Percentiles rank a stretch among this genome's conserved stretches.
Evolutionary conservation across 1,139 yeast species (phyloP).

Genomic region (Casaregolazyma lundiana): DNA sequence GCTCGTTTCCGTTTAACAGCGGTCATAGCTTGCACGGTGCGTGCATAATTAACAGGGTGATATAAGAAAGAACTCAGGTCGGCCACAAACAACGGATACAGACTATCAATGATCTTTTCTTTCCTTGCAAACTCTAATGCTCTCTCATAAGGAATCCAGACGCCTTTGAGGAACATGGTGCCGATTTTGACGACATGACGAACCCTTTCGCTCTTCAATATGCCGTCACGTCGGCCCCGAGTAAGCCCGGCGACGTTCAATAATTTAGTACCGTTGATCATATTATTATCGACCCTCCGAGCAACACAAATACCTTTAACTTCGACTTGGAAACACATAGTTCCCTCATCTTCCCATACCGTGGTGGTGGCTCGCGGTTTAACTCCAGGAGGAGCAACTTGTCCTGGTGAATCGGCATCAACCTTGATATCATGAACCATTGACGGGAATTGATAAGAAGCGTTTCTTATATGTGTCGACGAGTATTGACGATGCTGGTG

Average conservation of each 20-base stretch:
- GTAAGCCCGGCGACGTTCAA: conserved; percentile 90
- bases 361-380: conserved; percentile 87
- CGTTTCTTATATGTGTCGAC: conserved; percentile 10
- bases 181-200: conserved; percentile 93
- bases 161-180: conserved; percentile 93
- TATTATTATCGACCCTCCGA: conserved; percentile 82
- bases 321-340: conserved; percentile 89
- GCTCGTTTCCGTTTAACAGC: conserved; percentile 34
- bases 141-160: conserved; percentile 93
- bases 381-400: conserved; percentile 48
- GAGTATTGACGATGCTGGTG: background rate
- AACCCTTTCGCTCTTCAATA: conserved; percentile 71
- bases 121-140: conserved; percentile 84
- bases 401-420: conserved; percentile 34
- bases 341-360: conserved; percentile 94
- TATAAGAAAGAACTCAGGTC: conserved; percentile 53
- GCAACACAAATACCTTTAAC: conserved; percentile 87
- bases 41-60: conserved; percentile 32
- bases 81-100: conserved; percentile 82
- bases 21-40: conserved; percentile 36
- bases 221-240: conserved; percentile 89
- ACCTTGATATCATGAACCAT: conserved; percentile 26
- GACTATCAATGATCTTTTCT: conserved; percentile 74
- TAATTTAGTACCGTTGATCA: conserved; percentile 91
- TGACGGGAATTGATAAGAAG: conserved; percentile 32